These are phyloP conservation scores for Chamaenerion angustifolium DNA, from an alignment of 345 rosid species.

Conservation along the genomic window DNA sequence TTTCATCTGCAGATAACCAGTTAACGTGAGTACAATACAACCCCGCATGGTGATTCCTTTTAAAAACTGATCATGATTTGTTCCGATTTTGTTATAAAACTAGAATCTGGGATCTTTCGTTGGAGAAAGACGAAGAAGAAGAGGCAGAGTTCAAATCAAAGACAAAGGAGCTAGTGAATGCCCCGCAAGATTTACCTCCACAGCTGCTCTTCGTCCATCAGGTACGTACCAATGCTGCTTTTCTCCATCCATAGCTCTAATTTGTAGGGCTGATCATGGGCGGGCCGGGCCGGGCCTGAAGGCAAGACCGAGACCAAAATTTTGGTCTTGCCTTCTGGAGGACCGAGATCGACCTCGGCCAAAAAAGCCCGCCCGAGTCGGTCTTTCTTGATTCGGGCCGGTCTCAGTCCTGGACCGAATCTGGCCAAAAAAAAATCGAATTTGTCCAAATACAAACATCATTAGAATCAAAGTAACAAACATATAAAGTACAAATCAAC, in stretches of 20 bases:
- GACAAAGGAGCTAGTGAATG: constrained; percentile 70
- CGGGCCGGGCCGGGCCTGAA: too few species aligned
- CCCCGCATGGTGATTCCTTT: not conserved
- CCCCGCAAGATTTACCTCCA: constrained; percentile 77
- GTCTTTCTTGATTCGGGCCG: too few species aligned
- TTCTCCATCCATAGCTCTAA: not conserved
- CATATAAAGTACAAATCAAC: too few species aligned
- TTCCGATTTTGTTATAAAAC: not conserved
- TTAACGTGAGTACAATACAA: constrained; percentile 46
- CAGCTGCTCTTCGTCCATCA: constrained; percentile 96
- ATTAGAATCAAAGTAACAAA: too few species aligned
- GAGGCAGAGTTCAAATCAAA: constrained; percentile 81
- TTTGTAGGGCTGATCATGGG: too few species aligned
- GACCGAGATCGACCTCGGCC: too few species aligned
- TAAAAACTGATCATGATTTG: not conserved
- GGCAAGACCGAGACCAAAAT: too few species aligned
- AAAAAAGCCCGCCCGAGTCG: too few species aligned
- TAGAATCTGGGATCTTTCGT: constrained; percentile 94
- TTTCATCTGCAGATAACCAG: constrained; percentile 78
- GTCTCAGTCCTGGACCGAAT: too few species aligned
- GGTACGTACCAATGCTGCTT: constrained; percentile 36
- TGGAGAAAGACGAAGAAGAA: constrained; percentile 93
- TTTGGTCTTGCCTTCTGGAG: too few species aligned
- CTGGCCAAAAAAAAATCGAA: too few species aligned
- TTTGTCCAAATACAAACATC: too few species aligned